Base-by-base conservation (phyloP, 139 green algal genomes). In the Micromonas commoda region DNA sequence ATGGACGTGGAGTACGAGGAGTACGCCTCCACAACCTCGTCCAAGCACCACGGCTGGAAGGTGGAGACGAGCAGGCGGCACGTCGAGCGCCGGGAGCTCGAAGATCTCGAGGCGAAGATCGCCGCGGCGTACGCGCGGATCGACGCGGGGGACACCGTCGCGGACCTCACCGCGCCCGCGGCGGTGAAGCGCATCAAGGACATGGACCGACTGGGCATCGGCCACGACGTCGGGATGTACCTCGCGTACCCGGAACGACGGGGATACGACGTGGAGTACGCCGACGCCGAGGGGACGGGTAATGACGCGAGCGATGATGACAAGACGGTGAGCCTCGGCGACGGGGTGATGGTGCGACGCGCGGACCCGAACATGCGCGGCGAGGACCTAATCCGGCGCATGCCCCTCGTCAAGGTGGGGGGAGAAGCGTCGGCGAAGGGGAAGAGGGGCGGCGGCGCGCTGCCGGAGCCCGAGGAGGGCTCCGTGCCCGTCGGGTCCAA, bases 191-290 rank as follows among this genome's bases (percentile, higher is more conserved):
- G 68, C 2, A 60, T 75, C 29, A 5, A 2, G 21, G 68, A 75
- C 3, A 63, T 64, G 38, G 68, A 75, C 32, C 37, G 68, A 61
- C 2, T 60, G 21, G 68, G 68, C 23, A 53, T 63, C 24, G 53
- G 34, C 34, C 31, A 32, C 0, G 3, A 34, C 1, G 33, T 21
- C 37, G 6, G 5, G 21, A 75, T 37, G 37, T 75, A 75, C 29
- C 29, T 75, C 37, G 61, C 68, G 68, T 75, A 75, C 37, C 68
- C 68, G 37, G 68, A 75, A 61, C 68, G 68, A 2, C 20, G 66
- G 26, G 1, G 2, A 31, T 4, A 57, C 31, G 66, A 73, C 31
- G 66, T 24, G 16, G 66, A 73, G 1, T 31, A 57, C 37, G 68
- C 60, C n/a, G 68, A 75, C 13, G 68, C 6, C 5, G 37, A 24